Evolutionary conservation across 108 stramenopile species (phyloP).

Genomic region (Bacterosira constricta): DNA sequence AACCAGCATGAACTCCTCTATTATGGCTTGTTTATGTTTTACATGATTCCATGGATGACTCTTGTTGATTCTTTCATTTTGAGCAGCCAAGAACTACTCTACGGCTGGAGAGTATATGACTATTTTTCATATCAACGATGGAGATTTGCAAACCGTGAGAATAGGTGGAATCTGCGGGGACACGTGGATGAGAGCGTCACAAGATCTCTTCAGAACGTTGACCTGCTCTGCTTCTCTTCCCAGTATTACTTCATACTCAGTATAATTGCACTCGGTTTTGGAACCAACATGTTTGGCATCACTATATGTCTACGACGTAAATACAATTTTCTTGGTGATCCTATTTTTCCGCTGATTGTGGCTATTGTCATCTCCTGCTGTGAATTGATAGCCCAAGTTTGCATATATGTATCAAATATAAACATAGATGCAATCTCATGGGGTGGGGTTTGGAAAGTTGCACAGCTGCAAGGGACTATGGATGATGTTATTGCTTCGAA

Average conservation of each 20-base stretch:
- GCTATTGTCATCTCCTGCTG: constrained; percentile 55
- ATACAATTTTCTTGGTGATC: constrained; percentile 82
- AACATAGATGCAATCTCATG: constrained; percentile 61
- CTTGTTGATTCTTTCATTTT: constrained; percentile 78
- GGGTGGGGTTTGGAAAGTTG: constrained; percentile 79
- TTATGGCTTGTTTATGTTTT: constrained; percentile 78
- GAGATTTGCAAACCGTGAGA: constrained; percentile 75
- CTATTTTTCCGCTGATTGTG: constrained; percentile 67
- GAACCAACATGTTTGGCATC: constrained; percentile 66
- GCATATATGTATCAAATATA: constrained; percentile 47
- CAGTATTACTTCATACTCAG: constrained; percentile 87
- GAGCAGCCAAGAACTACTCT: constrained; percentile 83
- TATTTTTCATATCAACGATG: constrained; percentile 86
- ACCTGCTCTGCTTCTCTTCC: constrained; percentile 79
- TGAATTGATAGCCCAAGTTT: constrained; percentile 52
- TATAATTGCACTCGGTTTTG: constrained; percentile 71
- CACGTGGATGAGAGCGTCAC: constrained; percentile 79
- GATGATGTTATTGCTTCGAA: constrained; percentile 89
- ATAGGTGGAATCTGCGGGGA: constrained; percentile 74
- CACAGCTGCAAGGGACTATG: constrained; percentile 75
- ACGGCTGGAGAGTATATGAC: constrained; percentile 89
- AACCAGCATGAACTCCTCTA: constrained; percentile 75
- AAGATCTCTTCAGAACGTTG: constrained; percentile 71
- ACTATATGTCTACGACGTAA: constrained; percentile 74
- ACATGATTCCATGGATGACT: constrained; percentile 63